These are phyloP conservation scores for Magnusiomyces magnusii DNA, from an alignment of 1,139 yeast genomes.

Conservation along the genomic window DNA sequence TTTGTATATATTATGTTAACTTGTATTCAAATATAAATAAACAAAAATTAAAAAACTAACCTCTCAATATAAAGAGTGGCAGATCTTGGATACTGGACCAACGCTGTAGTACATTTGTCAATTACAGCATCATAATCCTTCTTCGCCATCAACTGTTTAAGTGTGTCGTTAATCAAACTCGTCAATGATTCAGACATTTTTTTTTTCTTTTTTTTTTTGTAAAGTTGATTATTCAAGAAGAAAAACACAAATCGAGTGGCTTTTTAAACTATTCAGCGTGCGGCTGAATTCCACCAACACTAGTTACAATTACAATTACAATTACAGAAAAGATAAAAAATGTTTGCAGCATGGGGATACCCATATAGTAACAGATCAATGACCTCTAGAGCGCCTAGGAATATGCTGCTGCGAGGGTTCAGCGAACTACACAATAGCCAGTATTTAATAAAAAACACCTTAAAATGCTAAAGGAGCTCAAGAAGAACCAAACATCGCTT, in stretches of 20 bases:
- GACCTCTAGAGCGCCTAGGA: conserved; percentile 88
- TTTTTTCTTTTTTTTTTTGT: background rate
- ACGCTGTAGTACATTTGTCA: background rate
- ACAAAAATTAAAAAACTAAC: background rate
- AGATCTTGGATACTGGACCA: background rate
- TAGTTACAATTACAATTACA: no score
- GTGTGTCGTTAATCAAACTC: background rate
- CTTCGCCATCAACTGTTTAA: background rate
- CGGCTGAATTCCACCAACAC: no score
- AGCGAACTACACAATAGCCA: conserved; percentile 31
- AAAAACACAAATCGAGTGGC: no score
- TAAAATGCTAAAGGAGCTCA: conserved; percentile 32
- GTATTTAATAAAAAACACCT: conserved; percentile 6
- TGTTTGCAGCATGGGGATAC: conserved; percentile 91
- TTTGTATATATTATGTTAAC: no score
- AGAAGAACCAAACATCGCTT: conserved; percentile 26
- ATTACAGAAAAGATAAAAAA: no score
- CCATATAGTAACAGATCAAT: conserved; percentile 77
- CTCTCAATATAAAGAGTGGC: conserved; percentile 1
- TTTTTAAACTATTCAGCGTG: no score
- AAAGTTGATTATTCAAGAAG: background rate
- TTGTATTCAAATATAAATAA: no score
- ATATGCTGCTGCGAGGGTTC: conserved; percentile 58
- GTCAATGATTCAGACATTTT: conserved; percentile 2
- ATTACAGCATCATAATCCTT: conserved; percentile 2